Evolutionary conservation across 805 yeast species (phyloP), one percentile per base, ranked within the genome.

Genomic region (Lipomyces oligophaga): DNA sequence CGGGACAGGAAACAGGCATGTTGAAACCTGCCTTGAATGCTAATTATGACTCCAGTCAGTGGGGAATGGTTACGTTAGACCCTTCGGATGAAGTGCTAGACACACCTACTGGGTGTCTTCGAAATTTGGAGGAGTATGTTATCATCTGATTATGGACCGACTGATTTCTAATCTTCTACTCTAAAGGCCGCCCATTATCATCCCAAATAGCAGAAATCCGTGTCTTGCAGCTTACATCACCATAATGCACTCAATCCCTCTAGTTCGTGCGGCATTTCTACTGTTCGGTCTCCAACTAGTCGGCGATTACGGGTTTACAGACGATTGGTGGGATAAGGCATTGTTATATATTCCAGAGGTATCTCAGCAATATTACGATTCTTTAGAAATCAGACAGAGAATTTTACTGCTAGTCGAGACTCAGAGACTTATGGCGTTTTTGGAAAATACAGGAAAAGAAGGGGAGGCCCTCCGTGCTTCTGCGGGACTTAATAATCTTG

Each of bases 401-500:
- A n/a, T 49, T 35, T 38, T 58, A 19, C 31, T 58, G 8, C 48
- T 58, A 16, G 47, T 58, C 5, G 67, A 63, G 42, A 33, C 52
- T 1, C 68, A 64, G 40, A 47, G 65, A 13, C 35, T 59, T 11
- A 52, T 63, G 49, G 67, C 68, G 2, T 62, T 58, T 46, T 42
- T 65, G 22, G 64, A 63, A 26, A 6, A 38, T 5, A 15, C 42
- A 5, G 31, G 16, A n/a, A 22, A 26, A 11, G 33, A n/a, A 13
- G 63, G 60, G 15, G 47, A 38, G 16, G 55, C 67, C 0, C 34
- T 40, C 16, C 48, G 66, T 11, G 54, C 63, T 2, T 51, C 39
- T 38, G 61, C 62, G 15, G 41, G 48, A 20, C 31, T 53, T 19
- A 47, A 50, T 24, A 46, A 38, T 21, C 20, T 57, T 7, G 42